A percentile compares a stretch with the other conserved stretches of the same genome.
phyloP scores from a whole-genome alignment of 2,329 filamentous ascomycete species.

The Pyricularia pennisetigena region DNA sequence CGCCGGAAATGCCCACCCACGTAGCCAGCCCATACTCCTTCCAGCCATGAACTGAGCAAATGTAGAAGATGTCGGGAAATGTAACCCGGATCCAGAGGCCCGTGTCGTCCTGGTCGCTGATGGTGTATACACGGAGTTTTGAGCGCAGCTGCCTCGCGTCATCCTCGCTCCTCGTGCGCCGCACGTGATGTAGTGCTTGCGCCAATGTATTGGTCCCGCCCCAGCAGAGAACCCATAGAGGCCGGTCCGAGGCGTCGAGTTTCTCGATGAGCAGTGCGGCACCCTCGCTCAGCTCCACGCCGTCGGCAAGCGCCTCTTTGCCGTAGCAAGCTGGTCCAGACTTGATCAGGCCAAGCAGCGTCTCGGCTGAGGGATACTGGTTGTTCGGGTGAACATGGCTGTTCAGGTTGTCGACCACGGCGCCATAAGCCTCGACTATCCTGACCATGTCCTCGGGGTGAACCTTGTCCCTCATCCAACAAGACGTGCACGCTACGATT shows the following conservation, averaged over 20 bases:
- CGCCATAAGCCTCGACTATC: constrained; percentile 31
- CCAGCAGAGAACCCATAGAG: constrained; percentile 43
- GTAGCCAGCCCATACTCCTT: constrained; percentile 42
- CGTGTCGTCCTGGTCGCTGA: constrained; percentile 50
- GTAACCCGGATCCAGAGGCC: constrained; percentile 43
- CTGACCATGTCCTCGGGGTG: constrained; percentile 30
- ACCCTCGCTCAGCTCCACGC: constrained; percentile 24
- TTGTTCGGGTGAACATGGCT: constrained; percentile 28
- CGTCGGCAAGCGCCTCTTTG: constrained; percentile 19
- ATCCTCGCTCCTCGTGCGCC: constrained; percentile 15
- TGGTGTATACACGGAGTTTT: constrained; percentile 41
- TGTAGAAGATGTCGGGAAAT: constrained; percentile 46
- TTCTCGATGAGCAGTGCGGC: constrained; percentile 28
- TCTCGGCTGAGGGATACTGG: constrained; percentile 22
- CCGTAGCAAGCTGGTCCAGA: constrained; percentile 24
- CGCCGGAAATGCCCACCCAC: constrained; percentile 39
- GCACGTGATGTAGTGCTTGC: constrained; percentile 31
- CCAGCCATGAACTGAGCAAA: constrained; percentile 44
- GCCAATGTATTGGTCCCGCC: constrained; percentile 43
- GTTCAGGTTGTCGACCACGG: constrained; percentile 36
- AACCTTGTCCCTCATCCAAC: constrained; percentile 30
- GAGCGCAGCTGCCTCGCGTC: constrained; percentile 25
- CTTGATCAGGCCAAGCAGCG: constrained; percentile 18
- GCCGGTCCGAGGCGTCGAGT: constrained; percentile 20
- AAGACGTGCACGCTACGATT: constrained; percentile 33